Percentiles rank a stretch among this genome's conserved stretches.
Evolutionary conservation across 345 rosid genomes (phyloP).

Genomic region (Schrenkiella parvula): DNA sequence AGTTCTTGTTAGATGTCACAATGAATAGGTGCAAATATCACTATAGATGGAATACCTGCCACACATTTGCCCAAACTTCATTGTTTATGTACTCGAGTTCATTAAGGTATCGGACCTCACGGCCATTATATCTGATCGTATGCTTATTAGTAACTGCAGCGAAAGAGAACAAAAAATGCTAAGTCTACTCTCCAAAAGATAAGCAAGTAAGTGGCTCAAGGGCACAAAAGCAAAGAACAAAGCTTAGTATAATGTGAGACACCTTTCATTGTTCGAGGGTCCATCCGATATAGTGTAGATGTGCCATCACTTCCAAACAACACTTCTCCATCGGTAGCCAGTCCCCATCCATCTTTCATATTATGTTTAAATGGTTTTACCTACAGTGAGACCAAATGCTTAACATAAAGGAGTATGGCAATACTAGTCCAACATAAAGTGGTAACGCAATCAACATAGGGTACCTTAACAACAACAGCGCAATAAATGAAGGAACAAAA

Average conservation of each 20-base stretch:
- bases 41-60: slow-evolving; percentile 53
- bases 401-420: neutral
- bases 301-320: slow-evolving; percentile 91
- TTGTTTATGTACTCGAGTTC: slow-evolving; percentile 86
- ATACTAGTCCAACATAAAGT: neutral
- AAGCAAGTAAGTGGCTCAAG: neutral
- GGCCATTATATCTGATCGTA: slow-evolving; percentile 50
- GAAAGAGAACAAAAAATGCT: neutral
- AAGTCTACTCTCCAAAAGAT: neutral
- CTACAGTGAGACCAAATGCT: slow-evolving; percentile 42
- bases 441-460: neutral
- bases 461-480: neutral
- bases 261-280: slow-evolving; percentile 75
- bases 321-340: slow-evolving; percentile 82
- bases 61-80: slow-evolving; percentile 96
- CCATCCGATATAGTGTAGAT: slow-evolving; percentile 71
- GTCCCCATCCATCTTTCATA: slow-evolving; percentile 98
- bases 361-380: slow-evolving; percentile 56
- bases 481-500: neutral
- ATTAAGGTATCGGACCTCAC: slow-evolving; percentile 64
- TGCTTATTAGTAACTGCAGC: slow-evolving; percentile 57
- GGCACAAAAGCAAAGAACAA: slow-evolving; percentile 11
- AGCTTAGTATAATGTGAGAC: slow-evolving; percentile 2
- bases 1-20: neutral
- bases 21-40: neutral